phyloP scores from a whole-genome alignment of 2,329 filamentous ascomycete genomes.

The Aureobasidium sp. region DNA sequence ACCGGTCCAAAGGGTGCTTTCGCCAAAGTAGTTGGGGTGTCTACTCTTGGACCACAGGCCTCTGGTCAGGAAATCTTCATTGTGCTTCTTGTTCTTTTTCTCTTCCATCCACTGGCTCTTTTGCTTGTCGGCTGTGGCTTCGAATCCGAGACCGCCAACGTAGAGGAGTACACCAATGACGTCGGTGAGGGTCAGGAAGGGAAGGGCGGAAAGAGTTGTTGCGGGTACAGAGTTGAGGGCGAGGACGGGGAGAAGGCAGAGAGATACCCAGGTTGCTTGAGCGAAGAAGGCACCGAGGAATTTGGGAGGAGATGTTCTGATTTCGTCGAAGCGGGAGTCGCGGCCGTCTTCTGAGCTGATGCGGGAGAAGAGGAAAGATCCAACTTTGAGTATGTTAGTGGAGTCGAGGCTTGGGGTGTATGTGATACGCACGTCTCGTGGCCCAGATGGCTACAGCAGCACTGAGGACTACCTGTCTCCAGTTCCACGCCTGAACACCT shows the following conservation, averaged over 20 bases:
- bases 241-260: slow-evolving; percentile 58
- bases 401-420: too few relatives aligned
- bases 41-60: slow-evolving; percentile 55
- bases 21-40: slow-evolving; percentile 68
- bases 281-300: slow-evolving; percentile 50
- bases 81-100: slow-evolving; percentile 57
- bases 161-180: slow-evolving; percentile 51
- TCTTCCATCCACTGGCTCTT: slow-evolving; percentile 54
- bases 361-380: slow-evolving; percentile 55
- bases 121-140: slow-evolving; percentile 55
- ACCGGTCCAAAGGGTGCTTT: slow-evolving; percentile 60
- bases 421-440: slow-evolving; percentile 40
- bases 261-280: slow-evolving; percentile 59
- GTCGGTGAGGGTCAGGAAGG: slow-evolving; percentile 44
- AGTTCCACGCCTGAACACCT: slow-evolving; percentile 45
- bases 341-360: slow-evolving; percentile 48
- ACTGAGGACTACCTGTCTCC: slow-evolving; percentile 51
- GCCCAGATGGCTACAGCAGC: slow-evolving; percentile 56
- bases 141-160: slow-evolving; percentile 50
- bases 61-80: slow-evolving; percentile 56
- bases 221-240: slow-evolving; percentile 55
- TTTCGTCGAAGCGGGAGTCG: slow-evolving; percentile 51
- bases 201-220: slow-evolving; percentile 42
- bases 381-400: slow-evolving; percentile 38
- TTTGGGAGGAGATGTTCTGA: slow-evolving; percentile 44